phyloP scores from a whole-genome alignment of 306 rosid genomes.

The Cucurbita maxima region DNA sequence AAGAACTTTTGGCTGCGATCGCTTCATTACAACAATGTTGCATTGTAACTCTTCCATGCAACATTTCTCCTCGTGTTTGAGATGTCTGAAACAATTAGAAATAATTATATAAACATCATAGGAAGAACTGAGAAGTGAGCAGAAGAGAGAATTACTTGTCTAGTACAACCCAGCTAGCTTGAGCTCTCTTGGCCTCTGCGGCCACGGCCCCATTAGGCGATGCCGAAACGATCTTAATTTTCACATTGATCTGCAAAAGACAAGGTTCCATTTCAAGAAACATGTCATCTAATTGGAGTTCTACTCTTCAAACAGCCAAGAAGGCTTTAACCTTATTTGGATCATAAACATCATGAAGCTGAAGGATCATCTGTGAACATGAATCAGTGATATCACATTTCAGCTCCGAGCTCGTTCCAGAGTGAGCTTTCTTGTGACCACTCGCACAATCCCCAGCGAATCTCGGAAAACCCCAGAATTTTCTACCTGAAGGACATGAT shows the following conservation, averaged over 20 bases:
- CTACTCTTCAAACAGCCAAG: slow-evolving; percentile 9
- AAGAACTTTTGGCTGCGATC: slow-evolving; percentile 84
- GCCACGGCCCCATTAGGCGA: slow-evolving; percentile 93
- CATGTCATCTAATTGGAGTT: background rate
- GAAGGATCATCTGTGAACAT: slow-evolving; percentile 98
- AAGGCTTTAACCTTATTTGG: slow-evolving; percentile 56
- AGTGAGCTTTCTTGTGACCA: slow-evolving; percentile 44
- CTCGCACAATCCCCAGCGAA: slow-evolving; percentile 95
- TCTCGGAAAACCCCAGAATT: slow-evolving; percentile 81
- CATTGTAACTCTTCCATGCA: slow-evolving; percentile 98
- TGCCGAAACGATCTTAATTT: slow-evolving; percentile 78
- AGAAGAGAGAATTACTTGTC: slow-evolving; percentile 64
- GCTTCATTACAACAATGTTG: slow-evolving; percentile 92
- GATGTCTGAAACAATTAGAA: slow-evolving; percentile 39
- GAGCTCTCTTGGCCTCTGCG: slow-evolving; percentile 77
- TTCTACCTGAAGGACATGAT: slow-evolving; percentile 40
- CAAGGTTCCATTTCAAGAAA: background rate
- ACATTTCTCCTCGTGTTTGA: slow-evolving; percentile 74
- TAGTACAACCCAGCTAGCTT: slow-evolving; percentile 81
- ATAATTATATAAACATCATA: background rate
- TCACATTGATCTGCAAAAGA: slow-evolving; percentile 65
- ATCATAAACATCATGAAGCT: slow-evolving; percentile 90
- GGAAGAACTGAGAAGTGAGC: background rate
- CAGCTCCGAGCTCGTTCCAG: slow-evolving; percentile 60
- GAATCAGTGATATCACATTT: slow-evolving; percentile 72